Percentiles rank a stretch among this genome's conserved stretches.
Conservation (phyloP, 805 yeast species). For the Schizosaccharomyces pombe region DNA sequence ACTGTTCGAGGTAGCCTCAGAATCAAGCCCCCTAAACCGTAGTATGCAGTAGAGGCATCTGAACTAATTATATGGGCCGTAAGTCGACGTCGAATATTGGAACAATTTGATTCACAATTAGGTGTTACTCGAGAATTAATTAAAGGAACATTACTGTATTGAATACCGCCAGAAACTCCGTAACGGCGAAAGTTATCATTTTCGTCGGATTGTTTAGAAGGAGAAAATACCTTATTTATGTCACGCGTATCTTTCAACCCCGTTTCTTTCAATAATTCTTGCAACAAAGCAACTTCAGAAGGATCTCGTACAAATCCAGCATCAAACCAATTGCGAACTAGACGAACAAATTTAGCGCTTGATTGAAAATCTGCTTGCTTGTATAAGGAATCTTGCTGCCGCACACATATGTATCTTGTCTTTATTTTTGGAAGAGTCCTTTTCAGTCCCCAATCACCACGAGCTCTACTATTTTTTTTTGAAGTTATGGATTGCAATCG, state of each 20-base stretch:
- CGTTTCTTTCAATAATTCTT: not conserved
- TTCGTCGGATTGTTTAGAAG: too few relatives aligned
- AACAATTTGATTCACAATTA: not conserved
- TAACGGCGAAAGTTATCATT: not conserved
- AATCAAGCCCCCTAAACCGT: not conserved
- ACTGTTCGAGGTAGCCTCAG: not conserved
- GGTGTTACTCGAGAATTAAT: not conserved
- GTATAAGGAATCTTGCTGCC: not conserved
- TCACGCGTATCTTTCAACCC: not conserved
- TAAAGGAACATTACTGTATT: not conserved
- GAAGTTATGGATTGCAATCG: not conserved
- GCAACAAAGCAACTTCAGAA: not conserved
- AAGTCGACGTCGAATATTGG: not conserved
- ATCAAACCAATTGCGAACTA: not conserved
- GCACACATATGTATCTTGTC: not conserved
- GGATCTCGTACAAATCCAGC: not conserved
- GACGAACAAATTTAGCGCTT: not conserved
- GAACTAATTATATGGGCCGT: not conserved
- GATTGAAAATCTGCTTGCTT: not conserved
- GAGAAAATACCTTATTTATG: too few relatives aligned
- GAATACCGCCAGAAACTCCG: not conserved
- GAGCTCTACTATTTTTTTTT: not conserved
- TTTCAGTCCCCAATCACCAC: conserved; percentile 1
- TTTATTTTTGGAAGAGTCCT: not conserved
- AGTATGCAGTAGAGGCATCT: not conserved